Percentiles rank a stretch among this genome's conserved stretches.
These are phyloP conservation scores for Nicotiana noctiflora DNA, from an alignment of 257 asterid genomes.

Conservation along the genomic window DNA sequence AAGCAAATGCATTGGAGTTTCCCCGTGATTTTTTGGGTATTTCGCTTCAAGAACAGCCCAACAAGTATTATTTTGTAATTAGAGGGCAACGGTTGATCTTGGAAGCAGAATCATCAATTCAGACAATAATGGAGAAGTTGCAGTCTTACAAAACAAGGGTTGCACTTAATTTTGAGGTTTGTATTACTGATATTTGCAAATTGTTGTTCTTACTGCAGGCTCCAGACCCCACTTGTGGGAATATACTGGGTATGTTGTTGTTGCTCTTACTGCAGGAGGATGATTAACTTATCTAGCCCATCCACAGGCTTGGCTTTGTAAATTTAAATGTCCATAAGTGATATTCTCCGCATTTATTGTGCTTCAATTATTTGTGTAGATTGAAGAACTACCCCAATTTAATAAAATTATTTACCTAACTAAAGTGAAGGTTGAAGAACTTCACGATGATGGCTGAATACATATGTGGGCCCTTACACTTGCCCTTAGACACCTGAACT, in stretches of 20 bases:
- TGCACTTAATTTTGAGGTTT: conserved; percentile 84
- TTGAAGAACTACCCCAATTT: background rate
- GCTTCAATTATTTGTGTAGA: background rate
- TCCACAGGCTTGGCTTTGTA: background rate
- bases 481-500: background rate
- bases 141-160: conserved; percentile 85
- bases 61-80: conserved; percentile 56
- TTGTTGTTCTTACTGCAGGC: background rate
- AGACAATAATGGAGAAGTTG: conserved; percentile 84
- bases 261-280: background rate
- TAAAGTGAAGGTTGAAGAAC: background rate
- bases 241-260: too few relatives aligned
- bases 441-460: background rate
- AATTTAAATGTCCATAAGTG: background rate
- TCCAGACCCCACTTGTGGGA: too few relatives aligned
- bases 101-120: conserved; percentile 76
- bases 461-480: background rate
- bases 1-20: conserved; percentile 43
- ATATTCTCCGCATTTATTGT: background rate
- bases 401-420: background rate
- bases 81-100: conserved; percentile 73
- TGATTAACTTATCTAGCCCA: background rate
- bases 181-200: conserved; percentile 14
- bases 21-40: conserved; percentile 83
- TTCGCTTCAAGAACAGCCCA: conserved; percentile 77